phyloP scores from a whole-genome alignment of 495 filamentous ascomycete species.

The Aspergillus ellipticus region DNA sequence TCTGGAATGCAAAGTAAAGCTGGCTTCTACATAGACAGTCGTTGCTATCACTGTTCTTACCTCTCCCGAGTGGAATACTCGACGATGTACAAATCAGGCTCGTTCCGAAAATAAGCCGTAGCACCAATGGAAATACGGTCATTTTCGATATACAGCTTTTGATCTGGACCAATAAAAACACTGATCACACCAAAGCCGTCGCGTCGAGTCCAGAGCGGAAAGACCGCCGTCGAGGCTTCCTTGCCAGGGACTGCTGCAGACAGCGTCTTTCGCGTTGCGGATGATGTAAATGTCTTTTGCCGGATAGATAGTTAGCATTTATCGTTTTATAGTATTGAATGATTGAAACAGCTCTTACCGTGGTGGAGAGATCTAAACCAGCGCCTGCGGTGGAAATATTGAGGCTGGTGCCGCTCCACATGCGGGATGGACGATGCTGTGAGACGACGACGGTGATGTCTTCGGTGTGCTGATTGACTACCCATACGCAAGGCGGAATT shows the following conservation, averaged over 20 bases:
- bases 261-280: conserved; percentile 7
- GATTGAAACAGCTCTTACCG: not conserved
- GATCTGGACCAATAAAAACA: not conserved
- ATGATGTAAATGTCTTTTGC: conserved; percentile 4
- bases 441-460: conserved; percentile 10
- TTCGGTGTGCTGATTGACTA: conserved; percentile 5
- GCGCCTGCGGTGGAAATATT: conserved; percentile 1
- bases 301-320: too few species aligned
- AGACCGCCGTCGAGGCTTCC: not conserved
- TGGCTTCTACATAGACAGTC: too few species aligned
- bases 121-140: conserved; percentile 1
- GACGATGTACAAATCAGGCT: not conserved
- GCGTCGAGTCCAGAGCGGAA: conserved; percentile 7
- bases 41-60: too few species aligned
- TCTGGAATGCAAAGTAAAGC: too few species aligned
- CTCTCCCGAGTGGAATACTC: too few species aligned
- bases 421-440: conserved; percentile 1
- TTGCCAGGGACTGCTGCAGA: not conserved
- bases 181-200: conserved; percentile 5
- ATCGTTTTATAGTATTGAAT: too few species aligned
- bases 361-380: not conserved
- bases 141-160: conserved; percentile 7
- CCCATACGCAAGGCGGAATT: conserved; percentile 3
- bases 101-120: conserved; percentile 5
- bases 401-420: not conserved